These are phyloP conservation scores for Hygrophila difformis DNA, from an alignment of 257 asterid genomes.

Conservation along the genomic window DNA sequence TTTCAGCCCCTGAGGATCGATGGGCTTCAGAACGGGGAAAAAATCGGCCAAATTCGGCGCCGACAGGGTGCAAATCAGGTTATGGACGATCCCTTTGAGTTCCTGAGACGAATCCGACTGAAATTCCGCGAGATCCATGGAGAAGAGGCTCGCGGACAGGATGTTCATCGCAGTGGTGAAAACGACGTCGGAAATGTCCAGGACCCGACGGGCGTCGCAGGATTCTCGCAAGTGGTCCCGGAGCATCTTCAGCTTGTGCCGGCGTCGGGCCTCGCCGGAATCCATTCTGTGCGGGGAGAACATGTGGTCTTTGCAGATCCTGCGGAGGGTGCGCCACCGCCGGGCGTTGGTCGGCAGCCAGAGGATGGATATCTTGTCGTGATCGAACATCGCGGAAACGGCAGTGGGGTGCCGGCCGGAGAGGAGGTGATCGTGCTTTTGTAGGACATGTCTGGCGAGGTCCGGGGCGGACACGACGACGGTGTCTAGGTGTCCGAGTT, in stretches of 20 bases:
- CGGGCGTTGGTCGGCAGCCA: constrained; percentile 7
- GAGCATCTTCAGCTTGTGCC: constrained; percentile 12
- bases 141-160: not conserved
- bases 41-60: not conserved
- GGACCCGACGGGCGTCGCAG: too few relatives aligned
- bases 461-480: constrained; percentile 21
- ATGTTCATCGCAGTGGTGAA: not conserved
- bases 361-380: constrained; percentile 14
- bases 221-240: too few relatives aligned
- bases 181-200: not conserved
- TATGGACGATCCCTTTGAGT: not conserved
- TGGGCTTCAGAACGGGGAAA: not conserved
- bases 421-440: constrained; percentile 15
- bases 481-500: constrained; percentile 18
- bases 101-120: not conserved
- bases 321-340: constrained; percentile 22
- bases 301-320: constrained; percentile 21
- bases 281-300: constrained; percentile 13
- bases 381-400: constrained; percentile 6
- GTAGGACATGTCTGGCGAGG: constrained; percentile 20
- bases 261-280: constrained; percentile 16
- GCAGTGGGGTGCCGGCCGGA: constrained; percentile 5
- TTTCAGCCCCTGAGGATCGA: not conserved
- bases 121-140: constrained; percentile 1
- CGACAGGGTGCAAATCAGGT: not conserved